A percentile compares a stretch with the other conserved stretches of the same genome.
Evolutionary conservation across 78 protist species (phyloP).

Genomic region (Dictyostelium capitatum): DNA sequence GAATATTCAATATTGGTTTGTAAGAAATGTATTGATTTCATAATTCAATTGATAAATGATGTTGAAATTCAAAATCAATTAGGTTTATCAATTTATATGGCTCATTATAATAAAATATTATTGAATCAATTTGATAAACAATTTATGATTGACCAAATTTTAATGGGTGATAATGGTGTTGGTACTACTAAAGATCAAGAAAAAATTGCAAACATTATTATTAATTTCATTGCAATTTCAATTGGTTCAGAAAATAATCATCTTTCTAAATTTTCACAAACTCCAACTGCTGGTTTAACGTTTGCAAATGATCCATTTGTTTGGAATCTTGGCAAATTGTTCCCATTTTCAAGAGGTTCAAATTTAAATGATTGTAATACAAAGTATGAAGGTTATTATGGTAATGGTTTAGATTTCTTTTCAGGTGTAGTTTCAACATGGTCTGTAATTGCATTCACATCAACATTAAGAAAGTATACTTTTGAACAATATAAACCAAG

Average conservation of each 20-base stretch:
- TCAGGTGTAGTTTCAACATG: not conserved
- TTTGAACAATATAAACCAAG: not conserved
- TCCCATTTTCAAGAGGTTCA: not conserved
- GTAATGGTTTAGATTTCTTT: not conserved
- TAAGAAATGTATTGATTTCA: not conserved
- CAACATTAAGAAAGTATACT: not conserved
- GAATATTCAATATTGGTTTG: not conserved
- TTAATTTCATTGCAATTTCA: conserved; percentile 34
- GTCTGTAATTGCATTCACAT: conserved; percentile 15
- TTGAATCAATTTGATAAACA: not conserved
- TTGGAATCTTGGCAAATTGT: not conserved
- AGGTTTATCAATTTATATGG: not conserved
- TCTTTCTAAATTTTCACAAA: not conserved
- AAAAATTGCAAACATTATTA: not conserved
- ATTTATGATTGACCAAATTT: not conserved
- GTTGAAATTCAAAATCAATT: not conserved
- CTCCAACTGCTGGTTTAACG: not conserved
- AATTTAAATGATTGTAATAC: conserved; percentile 35
- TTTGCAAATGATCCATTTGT: not conserved
- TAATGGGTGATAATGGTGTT: not conserved
- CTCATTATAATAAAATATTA: not conserved
- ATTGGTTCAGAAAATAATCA: conserved; percentile 48
- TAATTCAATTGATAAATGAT: not conserved
- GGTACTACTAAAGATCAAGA: not conserved
- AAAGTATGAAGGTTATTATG: not conserved